These are phyloP conservation scores for Aspergillus cejpii DNA, from an alignment of 2,329 filamentous ascomycete genomes.

Conservation along the genomic window DNA sequence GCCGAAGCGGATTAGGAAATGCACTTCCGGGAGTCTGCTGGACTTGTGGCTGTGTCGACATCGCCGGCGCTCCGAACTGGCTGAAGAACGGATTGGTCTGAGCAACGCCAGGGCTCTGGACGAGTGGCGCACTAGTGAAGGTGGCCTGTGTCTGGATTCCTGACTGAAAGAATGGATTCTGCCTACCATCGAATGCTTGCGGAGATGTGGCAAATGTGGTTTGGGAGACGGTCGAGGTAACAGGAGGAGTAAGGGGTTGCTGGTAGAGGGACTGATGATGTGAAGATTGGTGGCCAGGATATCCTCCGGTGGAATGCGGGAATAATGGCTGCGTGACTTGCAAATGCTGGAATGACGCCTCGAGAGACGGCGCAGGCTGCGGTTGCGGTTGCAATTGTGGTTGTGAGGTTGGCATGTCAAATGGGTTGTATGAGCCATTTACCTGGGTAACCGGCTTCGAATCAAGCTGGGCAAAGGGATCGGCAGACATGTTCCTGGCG, in stretches of 20 bases:
- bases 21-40: slow-evolving; percentile 14
- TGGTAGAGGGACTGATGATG: slow-evolving; percentile 37
- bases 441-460: slow-evolving; percentile 33
- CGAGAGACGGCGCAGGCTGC: slow-evolving; percentile 42
- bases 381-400: slow-evolving; percentile 36
- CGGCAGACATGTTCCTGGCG: slow-evolving; percentile 45
- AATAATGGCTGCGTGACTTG: slow-evolving; percentile 66
- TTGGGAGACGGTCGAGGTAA: slow-evolving; percentile 33
- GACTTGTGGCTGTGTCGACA: slow-evolving; percentile 17
- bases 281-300: slow-evolving; percentile 39
- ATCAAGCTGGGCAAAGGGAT: slow-evolving; percentile 58
- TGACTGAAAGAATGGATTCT: slow-evolving; percentile 43
- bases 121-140: slow-evolving; percentile 20
- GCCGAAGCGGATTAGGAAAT: slow-evolving; percentile 22
- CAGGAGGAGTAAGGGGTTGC: slow-evolving; percentile 41
- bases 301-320: slow-evolving; percentile 66
- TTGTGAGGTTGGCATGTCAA: slow-evolving; percentile 44
- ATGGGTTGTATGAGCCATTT: slow-evolving; percentile 58
- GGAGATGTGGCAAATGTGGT: slow-evolving; percentile 30
- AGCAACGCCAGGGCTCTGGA: slow-evolving; percentile 19
- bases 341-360: slow-evolving; percentile 68
- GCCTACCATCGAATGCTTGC: slow-evolving; percentile 29
- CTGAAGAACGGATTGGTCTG: slow-evolving; percentile 35
- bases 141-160: slow-evolving; percentile 23
- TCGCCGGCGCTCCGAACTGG: slow-evolving; percentile 21